Base-by-base conservation (phyloP, 1,284 basidiomycete species). In the Flammula alnicola region DNA sequence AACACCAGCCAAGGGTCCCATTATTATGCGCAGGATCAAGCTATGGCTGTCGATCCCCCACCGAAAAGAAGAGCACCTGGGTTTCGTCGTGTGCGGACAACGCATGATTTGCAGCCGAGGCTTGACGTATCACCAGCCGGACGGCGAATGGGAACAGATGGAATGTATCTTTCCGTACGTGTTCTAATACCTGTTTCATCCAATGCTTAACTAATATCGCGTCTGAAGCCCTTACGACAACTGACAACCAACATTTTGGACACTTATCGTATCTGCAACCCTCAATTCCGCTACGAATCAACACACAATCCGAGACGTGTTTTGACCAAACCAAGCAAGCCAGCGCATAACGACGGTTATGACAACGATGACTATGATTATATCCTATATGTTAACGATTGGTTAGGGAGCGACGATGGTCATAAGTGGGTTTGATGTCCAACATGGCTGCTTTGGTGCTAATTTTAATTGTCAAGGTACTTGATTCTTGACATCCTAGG, bases 321-420 rank as follows among this genome's bases (percentile, higher is more conserved):
- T 9, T 78, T 98, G 55, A 98, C 95, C 20, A 98, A 98, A 71
- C 95, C 95, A 30, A 93, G 91, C 75, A 96, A 96, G 68, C 91
- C 93, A 0, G 79, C 82, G 0, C 90, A 95, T 68, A 98, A 98
- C 64, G 93, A 97, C 54, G 95, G 95, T 1, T 95, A 88, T 59
- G 95, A 98, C 71, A 98, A 98, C 60, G 95, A 97, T 62, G 95
- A 98, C 66, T 95, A 93, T 63, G 95, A 98, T 68, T 98, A 98
- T 62, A 97, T 98, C 63, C 80, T 98, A 55, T 98, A 96, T 67
- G 95, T 98, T 63, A 98, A 98, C 65, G 95, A 98, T 66, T 93
- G 92, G 77, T 73, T 98, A 45, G 95, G 95, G 3, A 87, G 83
- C 25, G 94, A 95, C 62, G 90, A 94, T 51, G 88, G 89, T 44